phyloP scores from a whole-genome alignment of 1,139 yeast species.

The Hansenula anomala region DNA sequence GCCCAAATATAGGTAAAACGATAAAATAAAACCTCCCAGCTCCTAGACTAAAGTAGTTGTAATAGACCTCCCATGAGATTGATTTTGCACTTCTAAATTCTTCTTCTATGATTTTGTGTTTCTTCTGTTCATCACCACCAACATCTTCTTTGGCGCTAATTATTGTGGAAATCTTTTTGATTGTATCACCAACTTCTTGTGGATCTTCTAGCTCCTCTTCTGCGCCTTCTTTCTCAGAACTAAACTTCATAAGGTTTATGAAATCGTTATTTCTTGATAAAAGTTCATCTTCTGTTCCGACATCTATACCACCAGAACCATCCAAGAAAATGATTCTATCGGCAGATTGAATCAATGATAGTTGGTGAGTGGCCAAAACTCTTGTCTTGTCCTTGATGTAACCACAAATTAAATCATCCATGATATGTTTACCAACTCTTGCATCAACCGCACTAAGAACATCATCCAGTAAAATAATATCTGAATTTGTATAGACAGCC shows the following conservation, averaged over 20 bases:
- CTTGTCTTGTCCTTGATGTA: slow-evolving; percentile 58
- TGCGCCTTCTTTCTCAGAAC: slow-evolving; percentile 29
- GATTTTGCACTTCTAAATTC: slow-evolving; percentile 21
- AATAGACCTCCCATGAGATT: slow-evolving; percentile 17
- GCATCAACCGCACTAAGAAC: slow-evolving; percentile 91
- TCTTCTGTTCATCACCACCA: too few species aligned
- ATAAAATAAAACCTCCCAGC: slow-evolving; percentile 29
- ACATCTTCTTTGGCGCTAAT: slow-evolving; percentile 22
- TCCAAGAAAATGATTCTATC: slow-evolving; percentile 65
- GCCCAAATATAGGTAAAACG: slow-evolving; percentile 16
- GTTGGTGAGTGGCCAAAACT: slow-evolving; percentile 80
- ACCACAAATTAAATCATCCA: slow-evolving; percentile 65
- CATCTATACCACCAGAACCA: slow-evolving; percentile 56
- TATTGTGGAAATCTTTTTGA: too few species aligned
- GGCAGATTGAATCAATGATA: slow-evolving; percentile 64
- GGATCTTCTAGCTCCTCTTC: slow-evolving; percentile 22
- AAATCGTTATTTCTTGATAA: too few species aligned
- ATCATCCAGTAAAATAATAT: slow-evolving; percentile 74
- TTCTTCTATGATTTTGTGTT: slow-evolving; percentile 27
- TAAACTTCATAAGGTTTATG: slow-evolving; percentile 40
- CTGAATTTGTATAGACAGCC: slow-evolving; percentile 69
- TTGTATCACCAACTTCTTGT: slow-evolving; percentile 21
- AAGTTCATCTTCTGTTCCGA: slow-evolving; percentile 54
- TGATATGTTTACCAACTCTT: slow-evolving; percentile 78
- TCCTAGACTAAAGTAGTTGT: slow-evolving; percentile 33